Evolutionary conservation across 1,284 basidiomycete species (phyloP), one percentile per base, ranked within the genome.

Genomic region (Cutaneotrichosporon dermatis): DNA sequence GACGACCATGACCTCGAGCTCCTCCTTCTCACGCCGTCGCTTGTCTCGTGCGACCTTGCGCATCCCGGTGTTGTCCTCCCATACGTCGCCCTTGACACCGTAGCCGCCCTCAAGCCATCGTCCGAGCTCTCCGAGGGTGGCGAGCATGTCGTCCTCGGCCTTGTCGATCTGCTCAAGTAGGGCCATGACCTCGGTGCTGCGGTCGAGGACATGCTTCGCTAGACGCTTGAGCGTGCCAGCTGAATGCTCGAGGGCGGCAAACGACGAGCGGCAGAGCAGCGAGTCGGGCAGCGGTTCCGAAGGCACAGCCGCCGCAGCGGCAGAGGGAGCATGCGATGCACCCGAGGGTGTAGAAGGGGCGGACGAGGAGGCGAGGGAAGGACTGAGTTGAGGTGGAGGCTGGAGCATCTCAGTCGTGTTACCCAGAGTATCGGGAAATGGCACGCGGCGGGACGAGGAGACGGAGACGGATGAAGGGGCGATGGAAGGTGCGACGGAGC

Each of bases 71-170:
- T 66, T 66, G 2, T 45, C 49, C 46, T 68, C 66, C 70, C 69
- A 75, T 3, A 72, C 57, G 7, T 60, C 61, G 16, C 67, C 60
- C 25, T 61, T 54, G 8, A 74, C 61, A 15, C 66, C 69, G 63
- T 70, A 75, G 4, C 72, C 72, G 25, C 60, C 64, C 43, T 75
- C 73, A 39, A 77, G 60, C 66, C 69, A 76, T 48, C 68, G 62
- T 8, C 71, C 72, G 1, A 78, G 66, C 45, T 73, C 70, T 13
- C 72, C 75, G 1, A 79, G 59, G 5, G 59, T 55, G 8, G 57
- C 48, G 41, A 75, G 69, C 41, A 79, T 54, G 45, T 74, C 75
- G 39, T 76, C 71, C 59, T 79, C 77, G 9, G 73, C 75, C 16
- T 60, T 64, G 53, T 76, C 74, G 12, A 79, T 66, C 59, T 76